A percentile compares a stretch with the other conserved stretches of the same genome.
phyloP scores from a whole-genome alignment of 1,284 basidiomycete species.

The Clitocybe nebularis region DNA sequence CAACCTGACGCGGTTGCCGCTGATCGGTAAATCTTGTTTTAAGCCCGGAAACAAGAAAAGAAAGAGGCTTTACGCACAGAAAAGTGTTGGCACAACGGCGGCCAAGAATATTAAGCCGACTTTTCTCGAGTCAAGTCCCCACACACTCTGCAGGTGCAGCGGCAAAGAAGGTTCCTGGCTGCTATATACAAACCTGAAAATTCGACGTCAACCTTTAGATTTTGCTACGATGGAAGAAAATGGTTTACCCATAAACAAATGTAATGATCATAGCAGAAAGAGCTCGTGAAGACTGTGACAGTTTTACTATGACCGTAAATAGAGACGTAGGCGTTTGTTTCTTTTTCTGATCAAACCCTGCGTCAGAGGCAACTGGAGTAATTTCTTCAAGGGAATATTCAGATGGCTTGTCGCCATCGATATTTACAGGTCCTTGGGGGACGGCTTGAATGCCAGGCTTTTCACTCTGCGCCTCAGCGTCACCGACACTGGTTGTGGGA shows the following conservation, averaged over 20 bases:
- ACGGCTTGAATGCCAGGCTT: conserved; percentile 7
- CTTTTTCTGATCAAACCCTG: neutral
- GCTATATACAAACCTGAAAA: conserved; percentile 47
- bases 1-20: conserved; percentile 63
- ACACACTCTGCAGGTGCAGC: conserved; percentile 57
- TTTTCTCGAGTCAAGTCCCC: conserved; percentile 54
- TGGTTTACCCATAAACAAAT: conserved; percentile 57
- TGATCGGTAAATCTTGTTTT: no score
- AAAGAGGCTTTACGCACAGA: conserved; percentile 42
- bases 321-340: conserved; percentile 28
- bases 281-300: conserved; percentile 54
- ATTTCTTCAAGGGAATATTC: neutral
- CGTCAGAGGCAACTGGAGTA: neutral
- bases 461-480: neutral
- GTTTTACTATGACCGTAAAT: conserved; percentile 37
- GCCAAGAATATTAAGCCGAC: conserved; percentile 74
- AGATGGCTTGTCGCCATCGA: no score
- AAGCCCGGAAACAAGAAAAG: no score
- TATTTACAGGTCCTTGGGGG: conserved; percentile 9
- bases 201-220: neutral
- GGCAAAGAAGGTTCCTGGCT: conserved; percentile 65
- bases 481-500: conserved; percentile 23
- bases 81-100: conserved; percentile 61
- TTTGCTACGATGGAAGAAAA: neutral
- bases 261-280: conserved; percentile 47